Evolutionary conservation across 2,329 filamentous ascomycete species (phyloP), one percentile per base, ranked within the genome.

Genomic region (Colletotrichum caudatum): DNA sequence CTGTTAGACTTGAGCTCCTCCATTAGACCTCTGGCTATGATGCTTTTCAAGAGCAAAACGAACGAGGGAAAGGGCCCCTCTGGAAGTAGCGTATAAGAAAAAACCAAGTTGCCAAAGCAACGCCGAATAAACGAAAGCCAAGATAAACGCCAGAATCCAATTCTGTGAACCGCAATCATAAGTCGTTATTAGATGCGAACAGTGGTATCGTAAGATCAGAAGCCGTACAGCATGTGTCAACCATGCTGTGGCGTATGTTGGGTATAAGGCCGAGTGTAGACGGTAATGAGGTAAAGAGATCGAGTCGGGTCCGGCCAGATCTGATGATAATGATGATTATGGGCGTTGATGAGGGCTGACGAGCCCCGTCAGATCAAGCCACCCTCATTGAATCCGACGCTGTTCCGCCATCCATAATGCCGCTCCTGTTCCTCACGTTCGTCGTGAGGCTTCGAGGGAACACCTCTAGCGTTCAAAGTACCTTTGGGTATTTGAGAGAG

Each of bases 381-480:
- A 44, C 87, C 86, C 54, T 91, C 88, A 65, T 78, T 77, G 16
- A 89, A 85, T 39, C 87, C 86, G 39, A 89, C 84, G 73, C 86
- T 89, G 33, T 86, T 84, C 44, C 88, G 85, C 88, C 88, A 90
- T 72, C 84, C 83, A 76, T 87, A 90, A 67, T 83, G 82, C 66
- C 86, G 82, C 23, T 85, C 82, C 72, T 79, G 78, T 39, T 78
- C 78, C 59, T 80, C 78, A 44, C 78, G 76, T 46, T 84, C 81
- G 71, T 81, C 73, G 78, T 80, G 74, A 62, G 80, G 76, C 64
- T 78, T 76, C 5, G 79, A 76, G 20, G 77, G 76, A 29, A 77
- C 73, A 33, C 77, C 78, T 58, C 77, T 77, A 54, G 80, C 76
- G 66, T 77, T 79, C 65, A 80, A 73, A 48, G 76, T 76, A 26